These are phyloP conservation scores for Paramecium sonneborni DNA, from an alignment of 73 alveolate species.

Conservation along the genomic window DNA sequence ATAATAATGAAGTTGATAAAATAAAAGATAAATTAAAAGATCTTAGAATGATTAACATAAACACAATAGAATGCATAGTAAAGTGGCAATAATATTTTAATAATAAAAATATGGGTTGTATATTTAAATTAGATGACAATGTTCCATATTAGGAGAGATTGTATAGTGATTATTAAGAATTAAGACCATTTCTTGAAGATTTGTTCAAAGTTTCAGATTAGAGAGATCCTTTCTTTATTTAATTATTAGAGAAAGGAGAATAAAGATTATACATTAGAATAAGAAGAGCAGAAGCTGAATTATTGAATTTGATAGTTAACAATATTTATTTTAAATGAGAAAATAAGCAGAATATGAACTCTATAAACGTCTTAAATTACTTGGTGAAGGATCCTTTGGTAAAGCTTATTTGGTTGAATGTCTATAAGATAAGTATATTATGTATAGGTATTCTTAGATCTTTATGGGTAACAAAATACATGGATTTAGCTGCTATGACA, in stretches of 20 bases:
- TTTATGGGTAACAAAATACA: constrained; percentile 72
- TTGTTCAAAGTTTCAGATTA: background rate
- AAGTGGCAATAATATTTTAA: background rate
- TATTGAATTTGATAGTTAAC: constrained; percentile 90
- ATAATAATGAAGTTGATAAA: background rate
- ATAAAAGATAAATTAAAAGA: background rate
- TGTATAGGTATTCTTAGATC: constrained; percentile 46
- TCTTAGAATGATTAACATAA: background rate
- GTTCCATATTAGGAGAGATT: background rate
- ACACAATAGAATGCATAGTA: background rate
- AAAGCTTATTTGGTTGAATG: constrained; percentile 80
- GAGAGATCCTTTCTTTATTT: constrained; percentile 32
- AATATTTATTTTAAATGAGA: constrained; percentile 94
- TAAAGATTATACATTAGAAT: constrained; percentile 84
- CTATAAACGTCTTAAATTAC: constrained; percentile 66
- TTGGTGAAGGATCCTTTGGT: constrained; percentile 82
- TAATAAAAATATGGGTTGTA: background rate
- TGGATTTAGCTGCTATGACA: constrained; percentile 78
- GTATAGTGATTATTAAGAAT: background rate
- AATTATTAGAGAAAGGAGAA: constrained; percentile 70
- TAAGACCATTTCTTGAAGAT: background rate
- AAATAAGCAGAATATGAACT: constrained; percentile 89
- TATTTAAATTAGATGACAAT: background rate
- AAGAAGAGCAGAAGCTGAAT: constrained; percentile 89
- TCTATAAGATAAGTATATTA: constrained; percentile 32